Conservation (phyloP, 2,329 filamentous ascomycete species). For the Furcasterigmium sp. region DNA sequence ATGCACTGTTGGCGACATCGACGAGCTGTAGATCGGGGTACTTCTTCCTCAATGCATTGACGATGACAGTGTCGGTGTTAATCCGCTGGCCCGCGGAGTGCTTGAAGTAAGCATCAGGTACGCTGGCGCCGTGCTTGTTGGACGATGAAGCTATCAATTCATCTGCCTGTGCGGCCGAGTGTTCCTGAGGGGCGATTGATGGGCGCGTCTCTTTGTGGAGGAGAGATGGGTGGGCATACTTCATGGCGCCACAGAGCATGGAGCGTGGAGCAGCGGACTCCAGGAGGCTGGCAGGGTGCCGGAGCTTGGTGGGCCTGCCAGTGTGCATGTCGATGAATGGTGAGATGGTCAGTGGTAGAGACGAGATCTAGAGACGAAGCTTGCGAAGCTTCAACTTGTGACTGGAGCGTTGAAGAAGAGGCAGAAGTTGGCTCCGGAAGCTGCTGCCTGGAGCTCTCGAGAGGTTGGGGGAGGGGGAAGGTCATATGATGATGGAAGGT, state of each 20-base stretch:
- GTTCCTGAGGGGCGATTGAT: too few species aligned
- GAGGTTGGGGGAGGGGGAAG: not conserved
- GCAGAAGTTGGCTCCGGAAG: not conserved
- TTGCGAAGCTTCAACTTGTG: not conserved
- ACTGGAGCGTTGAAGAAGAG: too few species aligned
- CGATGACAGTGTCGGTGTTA: slow-evolving; percentile 37
- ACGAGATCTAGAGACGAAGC: not conserved
- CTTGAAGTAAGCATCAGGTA: slow-evolving; percentile 24
- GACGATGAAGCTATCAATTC: too few species aligned
- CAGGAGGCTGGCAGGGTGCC: not conserved
- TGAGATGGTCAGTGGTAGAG: too few species aligned
- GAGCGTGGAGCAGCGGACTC: not conserved
- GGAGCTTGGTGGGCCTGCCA: not conserved
- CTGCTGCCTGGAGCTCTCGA: not conserved
- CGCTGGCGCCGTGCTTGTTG: slow-evolving; percentile 13
- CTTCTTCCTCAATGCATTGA: slow-evolving; percentile 30
- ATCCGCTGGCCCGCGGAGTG: slow-evolving; percentile 34
- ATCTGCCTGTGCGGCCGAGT: too few species aligned
- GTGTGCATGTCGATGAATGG: not conserved
- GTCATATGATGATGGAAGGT: not conserved
- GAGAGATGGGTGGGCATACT: not conserved
- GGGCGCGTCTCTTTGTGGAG: not conserved
- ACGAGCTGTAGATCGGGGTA: slow-evolving; percentile 38
- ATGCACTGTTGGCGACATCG: slow-evolving; percentile 21
- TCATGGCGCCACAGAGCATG: not conserved